A percentile compares a stretch with the other conserved stretches of the same genome.
These are phyloP conservation scores for Solanum piurae DNA, from an alignment of 257 asterid species.

Conservation along the genomic window DNA sequence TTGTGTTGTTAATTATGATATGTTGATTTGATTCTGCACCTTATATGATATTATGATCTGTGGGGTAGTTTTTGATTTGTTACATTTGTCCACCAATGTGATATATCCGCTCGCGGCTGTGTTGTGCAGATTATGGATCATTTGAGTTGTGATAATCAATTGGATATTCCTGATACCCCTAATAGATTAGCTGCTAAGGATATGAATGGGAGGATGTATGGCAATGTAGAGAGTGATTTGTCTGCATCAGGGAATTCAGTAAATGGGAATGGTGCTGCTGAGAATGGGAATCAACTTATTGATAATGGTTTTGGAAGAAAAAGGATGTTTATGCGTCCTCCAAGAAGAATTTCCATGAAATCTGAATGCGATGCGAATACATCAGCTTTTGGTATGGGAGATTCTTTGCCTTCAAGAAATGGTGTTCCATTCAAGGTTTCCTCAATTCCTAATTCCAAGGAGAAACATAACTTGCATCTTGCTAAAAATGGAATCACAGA, in stretches of 20 bases:
- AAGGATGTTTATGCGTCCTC: conserved; percentile 16
- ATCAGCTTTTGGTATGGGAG: conserved; percentile 2
- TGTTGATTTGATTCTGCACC: not conserved
- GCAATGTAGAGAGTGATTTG: conserved; percentile 10
- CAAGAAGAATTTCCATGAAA: conserved; percentile 18
- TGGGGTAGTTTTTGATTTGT: not conserved
- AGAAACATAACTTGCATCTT: conserved; percentile 14
- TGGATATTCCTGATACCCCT: conserved; percentile 80
- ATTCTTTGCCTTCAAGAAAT: conserved; percentile 33
- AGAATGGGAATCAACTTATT: conserved; percentile 25
- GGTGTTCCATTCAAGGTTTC: conserved; percentile 9
- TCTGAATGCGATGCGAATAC: conserved; percentile 14
- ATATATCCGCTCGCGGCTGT: not conserved
- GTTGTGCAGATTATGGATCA: conserved; percentile 51
- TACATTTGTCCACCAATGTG: not conserved
- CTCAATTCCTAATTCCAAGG: conserved; percentile 20
- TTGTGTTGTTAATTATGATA: not conserved
- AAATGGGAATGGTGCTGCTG: conserved; percentile 16
- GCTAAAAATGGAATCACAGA: conserved; percentile 12
- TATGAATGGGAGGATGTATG: conserved; percentile 14
- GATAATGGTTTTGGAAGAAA: conserved; percentile 30
- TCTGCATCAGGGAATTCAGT: conserved; percentile 7
- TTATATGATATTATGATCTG: not conserved
- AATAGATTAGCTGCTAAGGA: conserved; percentile 31
- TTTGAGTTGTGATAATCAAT: conserved; percentile 38